Base-by-base conservation (phyloP, 129 eudicot species). In the Solidago caesia region DNA sequence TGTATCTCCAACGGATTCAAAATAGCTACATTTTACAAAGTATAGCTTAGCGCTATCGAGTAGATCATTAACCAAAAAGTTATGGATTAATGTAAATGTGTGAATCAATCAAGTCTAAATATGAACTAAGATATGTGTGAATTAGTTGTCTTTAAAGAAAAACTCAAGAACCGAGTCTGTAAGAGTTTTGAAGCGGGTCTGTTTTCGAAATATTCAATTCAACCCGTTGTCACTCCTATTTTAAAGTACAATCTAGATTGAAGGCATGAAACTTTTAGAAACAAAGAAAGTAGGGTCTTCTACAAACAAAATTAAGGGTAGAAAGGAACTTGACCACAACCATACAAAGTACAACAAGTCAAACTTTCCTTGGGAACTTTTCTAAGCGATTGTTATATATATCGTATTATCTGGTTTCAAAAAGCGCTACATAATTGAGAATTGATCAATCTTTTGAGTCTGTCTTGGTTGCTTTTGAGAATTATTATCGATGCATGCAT, bases 241-340 rank as follows among this genome's bases (percentile, higher is more conserved):
- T 48, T 48, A 12, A 33, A 33, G 53, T 12, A 48, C 53, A 48
- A 33, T 48, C 53, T 33, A 33, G 39, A 33, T 1, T 33, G 39
- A 33, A 13, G 48, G 3, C 21, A 13, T 5, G 49, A 64, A 64
- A 64, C 7, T 33, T 33, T 11, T 68, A 26, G 25, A 13, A 53
- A 53, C 59, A 62, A 62, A 62, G 10, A 15, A 15, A 27, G 39
- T 44, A 53, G 72, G 72, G 59, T 68, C 12, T 46, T 68, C 11
- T 11, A 21, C 43, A 12, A 15, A 11, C 58, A 68, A 68, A 68
- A 47, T 49, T 21, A 21, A 47, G 44, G 57, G 72, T 12, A 11
- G 58, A 26, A 68, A 68, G 72, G 72, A 68, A 68, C 72, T 46
- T 68, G 72, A 68, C 44, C 72, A 25, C 72, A 68, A 68, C 72